A percentile compares a stretch with the other conserved stretches of the same genome.
These are phyloP conservation scores for Termitomyces sp. DNA, from an alignment of 768 basidiomycete genomes.

Conservation along the genomic window DNA sequence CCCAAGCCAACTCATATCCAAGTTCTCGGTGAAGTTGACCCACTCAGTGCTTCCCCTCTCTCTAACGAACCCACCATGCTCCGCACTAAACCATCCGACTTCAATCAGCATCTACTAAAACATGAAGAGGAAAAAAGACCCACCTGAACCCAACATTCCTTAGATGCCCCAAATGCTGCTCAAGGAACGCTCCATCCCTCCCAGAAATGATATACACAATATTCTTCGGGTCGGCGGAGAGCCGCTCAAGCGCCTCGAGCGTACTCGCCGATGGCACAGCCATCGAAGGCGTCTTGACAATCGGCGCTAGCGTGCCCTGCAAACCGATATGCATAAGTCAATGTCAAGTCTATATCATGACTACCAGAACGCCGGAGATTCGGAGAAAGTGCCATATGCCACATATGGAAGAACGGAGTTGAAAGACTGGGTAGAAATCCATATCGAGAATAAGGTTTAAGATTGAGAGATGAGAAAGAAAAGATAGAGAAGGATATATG, in stretches of 20 bases:
- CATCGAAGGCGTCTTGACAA: constrained; percentile 90
- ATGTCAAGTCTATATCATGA: background rate
- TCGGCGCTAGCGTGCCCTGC: constrained; percentile 93
- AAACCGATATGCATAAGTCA: background rate
- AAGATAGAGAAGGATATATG: background rate
- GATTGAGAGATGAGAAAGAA: background rate
- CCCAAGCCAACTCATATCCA: constrained; percentile 98
- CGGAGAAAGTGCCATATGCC: background rate
- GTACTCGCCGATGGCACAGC: constrained; percentile 78
- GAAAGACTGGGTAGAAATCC: background rate
- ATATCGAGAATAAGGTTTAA: background rate
- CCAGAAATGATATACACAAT: constrained; percentile 97
- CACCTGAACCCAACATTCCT: constrained; percentile 71
- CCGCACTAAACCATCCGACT: constrained; percentile 49
- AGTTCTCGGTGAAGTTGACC: constrained; percentile 83
- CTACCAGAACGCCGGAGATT: background rate
- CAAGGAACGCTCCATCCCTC: constrained; percentile 89
- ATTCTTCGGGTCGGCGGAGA: constrained; percentile 82
- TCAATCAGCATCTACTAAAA: background rate
- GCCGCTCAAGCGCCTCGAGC: constrained; percentile 65
- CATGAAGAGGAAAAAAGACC: background rate
- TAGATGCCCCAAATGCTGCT: constrained; percentile 87
- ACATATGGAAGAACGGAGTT: background rate
- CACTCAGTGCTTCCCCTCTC: constrained; percentile 66
- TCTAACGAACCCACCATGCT: constrained; percentile 92